Conservation (phyloP, 805 yeast genomes). For the Phaffomyces opuntiae region DNA sequence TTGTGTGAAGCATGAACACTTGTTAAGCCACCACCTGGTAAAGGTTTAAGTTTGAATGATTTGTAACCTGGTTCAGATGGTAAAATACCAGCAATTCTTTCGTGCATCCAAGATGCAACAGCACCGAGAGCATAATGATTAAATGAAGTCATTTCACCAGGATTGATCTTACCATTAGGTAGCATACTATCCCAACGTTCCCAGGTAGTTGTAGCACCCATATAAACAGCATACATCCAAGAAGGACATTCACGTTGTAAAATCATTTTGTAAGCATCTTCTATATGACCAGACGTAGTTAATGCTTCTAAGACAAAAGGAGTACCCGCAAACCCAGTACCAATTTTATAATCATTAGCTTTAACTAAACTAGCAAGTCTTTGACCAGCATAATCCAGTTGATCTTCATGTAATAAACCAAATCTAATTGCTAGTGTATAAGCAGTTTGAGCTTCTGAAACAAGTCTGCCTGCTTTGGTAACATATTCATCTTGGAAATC, state of each 20-base stretch:
- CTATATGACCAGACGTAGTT: conserved; percentile 6
- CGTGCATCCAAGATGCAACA: conserved; percentile 16
- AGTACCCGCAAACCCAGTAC: conserved; percentile 17
- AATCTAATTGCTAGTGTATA: conserved; percentile 12
- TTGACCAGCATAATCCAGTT: conserved; percentile 9
- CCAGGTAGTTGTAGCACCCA: conserved; percentile 18
- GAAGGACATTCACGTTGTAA: conserved; percentile 11
- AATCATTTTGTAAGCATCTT: conserved; percentile 13
- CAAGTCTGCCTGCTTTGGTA: conserved; percentile 7
- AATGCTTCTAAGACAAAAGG: conserved; percentile 15
- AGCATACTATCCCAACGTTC: conserved; percentile 17
- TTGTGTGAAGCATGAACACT: conserved; percentile 9
- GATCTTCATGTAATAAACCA: conserved; percentile 5
- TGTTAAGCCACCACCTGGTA: conserved; percentile 12
- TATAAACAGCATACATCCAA: conserved; percentile 15
- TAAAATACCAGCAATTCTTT: conserved; percentile 14
- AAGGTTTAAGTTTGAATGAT: conserved; percentile 9
- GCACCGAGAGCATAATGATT: conserved; percentile 19
- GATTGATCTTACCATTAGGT: conserved; percentile 15
- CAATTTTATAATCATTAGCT: conserved; percentile 11
- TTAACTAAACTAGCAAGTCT: conserved; percentile 6
- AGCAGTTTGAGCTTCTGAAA: conserved; percentile 12
- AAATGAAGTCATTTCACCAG: conserved; percentile 18
- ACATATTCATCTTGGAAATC: conserved; percentile 12
- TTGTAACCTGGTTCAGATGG: conserved; percentile 6